phyloP scores from a whole-genome alignment of 495 filamentous ascomycete genomes.

The Trichoderma gamsii region DNA sequence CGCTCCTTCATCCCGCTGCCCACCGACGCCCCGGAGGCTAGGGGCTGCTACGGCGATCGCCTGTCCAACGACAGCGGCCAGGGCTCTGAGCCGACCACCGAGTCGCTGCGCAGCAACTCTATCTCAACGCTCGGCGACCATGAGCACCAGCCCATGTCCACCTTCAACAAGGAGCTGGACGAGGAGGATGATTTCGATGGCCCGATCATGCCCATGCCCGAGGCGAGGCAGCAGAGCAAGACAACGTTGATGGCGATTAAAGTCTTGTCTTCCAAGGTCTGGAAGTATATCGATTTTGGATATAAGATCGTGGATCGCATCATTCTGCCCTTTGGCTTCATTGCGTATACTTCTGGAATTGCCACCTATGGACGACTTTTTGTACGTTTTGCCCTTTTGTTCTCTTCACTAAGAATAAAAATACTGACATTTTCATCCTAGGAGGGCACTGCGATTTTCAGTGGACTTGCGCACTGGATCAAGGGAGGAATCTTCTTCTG shows the following conservation, averaged over 20 bases:
- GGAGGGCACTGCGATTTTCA: conserved; percentile 63
- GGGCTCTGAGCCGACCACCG: conserved; percentile 68
- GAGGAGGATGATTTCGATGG: conserved; percentile 35
- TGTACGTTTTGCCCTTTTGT: conserved; percentile 39
- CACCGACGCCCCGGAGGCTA: conserved; percentile 54
- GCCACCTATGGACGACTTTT: conserved; percentile 50
- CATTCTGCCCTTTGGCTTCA: conserved; percentile 46
- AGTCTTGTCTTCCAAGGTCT: conserved; percentile 37
- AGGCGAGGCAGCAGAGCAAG: conserved; percentile 21
- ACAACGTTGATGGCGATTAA: conserved; percentile 28
- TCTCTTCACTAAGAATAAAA: not conserved
- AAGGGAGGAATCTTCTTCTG: conserved; percentile 98
- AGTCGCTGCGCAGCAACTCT: conserved; percentile 59
- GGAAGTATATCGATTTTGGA: conserved; percentile 36
- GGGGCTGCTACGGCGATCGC: conserved; percentile 44
- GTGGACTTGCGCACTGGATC: conserved; percentile 86
- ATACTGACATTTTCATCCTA: conserved; percentile 20
- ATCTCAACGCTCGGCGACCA: conserved; percentile 43
- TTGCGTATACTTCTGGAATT: conserved; percentile 55
- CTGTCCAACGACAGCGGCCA: conserved; percentile 86
- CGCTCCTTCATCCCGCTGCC: conserved; percentile 63
- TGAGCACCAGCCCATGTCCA: conserved; percentile 48
- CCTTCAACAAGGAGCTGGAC: conserved; percentile 46
- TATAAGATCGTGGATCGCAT: conserved; percentile 43
- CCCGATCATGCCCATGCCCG: conserved; percentile 22